These are phyloP conservation scores for Calendula officinalis DNA, from an alignment of 129 eudicot species.

Conservation along the genomic window DNA sequence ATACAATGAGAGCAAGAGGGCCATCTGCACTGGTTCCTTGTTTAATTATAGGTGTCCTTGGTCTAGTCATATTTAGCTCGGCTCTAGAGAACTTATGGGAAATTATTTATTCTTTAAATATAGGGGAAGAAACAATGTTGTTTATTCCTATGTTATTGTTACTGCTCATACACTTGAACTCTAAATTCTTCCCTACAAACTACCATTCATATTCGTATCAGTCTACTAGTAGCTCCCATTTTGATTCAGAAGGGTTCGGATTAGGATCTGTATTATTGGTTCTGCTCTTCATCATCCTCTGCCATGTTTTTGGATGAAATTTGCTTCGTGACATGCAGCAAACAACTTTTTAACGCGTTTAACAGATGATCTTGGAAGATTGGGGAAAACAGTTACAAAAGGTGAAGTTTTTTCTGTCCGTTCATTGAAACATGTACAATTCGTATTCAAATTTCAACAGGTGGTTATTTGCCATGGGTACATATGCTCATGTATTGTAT, in stretches of 20 bases:
- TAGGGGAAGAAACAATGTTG: constrained; percentile 22
- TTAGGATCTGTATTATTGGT: constrained; percentile 42
- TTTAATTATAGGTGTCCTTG: constrained; percentile 44
- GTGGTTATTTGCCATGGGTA: neutral
- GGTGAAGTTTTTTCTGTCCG: neutral
- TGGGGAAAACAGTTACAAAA: neutral
- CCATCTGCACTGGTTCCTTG: constrained; percentile 57
- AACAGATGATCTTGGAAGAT: constrained; percentile 1
- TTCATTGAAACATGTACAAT: neutral
- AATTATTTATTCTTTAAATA: constrained; percentile 24
- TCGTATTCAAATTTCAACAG: neutral
- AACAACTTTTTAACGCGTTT: neutral
- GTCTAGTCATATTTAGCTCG: constrained; percentile 40
- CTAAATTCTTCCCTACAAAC: constrained; percentile 21
- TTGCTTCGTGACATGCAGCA: neutral
- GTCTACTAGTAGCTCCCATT: constrained; percentile 18
- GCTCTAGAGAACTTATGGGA: constrained; percentile 29
- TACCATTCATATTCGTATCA: constrained; percentile 7
- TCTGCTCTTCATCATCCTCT: constrained; percentile 42
- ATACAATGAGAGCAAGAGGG: constrained; percentile 30
- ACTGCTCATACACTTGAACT: constrained; percentile 40
- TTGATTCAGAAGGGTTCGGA: constrained; percentile 43
- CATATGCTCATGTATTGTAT: neutral
- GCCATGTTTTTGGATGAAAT: constrained; percentile 21
- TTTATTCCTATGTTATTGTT: constrained; percentile 35